Conservation (phyloP, 768 basidiomycete species). For the Epithele typhae region DNA sequence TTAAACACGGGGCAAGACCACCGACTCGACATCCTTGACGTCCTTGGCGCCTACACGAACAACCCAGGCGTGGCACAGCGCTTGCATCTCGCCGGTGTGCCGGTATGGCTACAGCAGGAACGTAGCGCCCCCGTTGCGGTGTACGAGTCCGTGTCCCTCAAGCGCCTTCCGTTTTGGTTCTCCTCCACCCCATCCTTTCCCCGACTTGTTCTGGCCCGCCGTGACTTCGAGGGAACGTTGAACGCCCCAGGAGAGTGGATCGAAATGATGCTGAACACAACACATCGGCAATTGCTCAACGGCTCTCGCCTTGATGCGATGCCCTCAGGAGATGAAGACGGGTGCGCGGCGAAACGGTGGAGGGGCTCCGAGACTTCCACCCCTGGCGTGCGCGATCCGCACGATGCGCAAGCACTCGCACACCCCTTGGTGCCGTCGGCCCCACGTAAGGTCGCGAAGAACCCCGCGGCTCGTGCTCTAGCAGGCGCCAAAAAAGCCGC, state of each 20-base stretch:
- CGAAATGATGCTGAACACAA: neutral
- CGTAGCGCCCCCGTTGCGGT: neutral
- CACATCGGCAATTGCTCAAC: neutral
- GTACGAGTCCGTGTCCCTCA: neutral
- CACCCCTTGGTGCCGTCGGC: neutral
- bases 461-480: neutral
- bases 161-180: neutral
- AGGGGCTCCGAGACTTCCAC: neutral
- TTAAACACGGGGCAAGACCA: neutral
- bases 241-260: neutral
- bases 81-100: neutral
- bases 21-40: neutral
- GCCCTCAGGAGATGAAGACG: neutral
- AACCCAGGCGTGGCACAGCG: neutral
- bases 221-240: neutral
- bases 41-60: neutral
- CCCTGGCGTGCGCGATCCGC: neutral
- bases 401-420: neutral
- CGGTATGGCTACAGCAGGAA: neutral
- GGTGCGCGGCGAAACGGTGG: neutral
- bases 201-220: neutral
- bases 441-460: neutral
- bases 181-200: neutral
- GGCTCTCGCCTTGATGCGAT: neutral
- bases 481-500: neutral